A percentile compares a stretch with the other conserved stretches of the same genome.
Conservation (phyloP, 768 basidiomycete genomes). For the Tricholoma sp. region DNA sequence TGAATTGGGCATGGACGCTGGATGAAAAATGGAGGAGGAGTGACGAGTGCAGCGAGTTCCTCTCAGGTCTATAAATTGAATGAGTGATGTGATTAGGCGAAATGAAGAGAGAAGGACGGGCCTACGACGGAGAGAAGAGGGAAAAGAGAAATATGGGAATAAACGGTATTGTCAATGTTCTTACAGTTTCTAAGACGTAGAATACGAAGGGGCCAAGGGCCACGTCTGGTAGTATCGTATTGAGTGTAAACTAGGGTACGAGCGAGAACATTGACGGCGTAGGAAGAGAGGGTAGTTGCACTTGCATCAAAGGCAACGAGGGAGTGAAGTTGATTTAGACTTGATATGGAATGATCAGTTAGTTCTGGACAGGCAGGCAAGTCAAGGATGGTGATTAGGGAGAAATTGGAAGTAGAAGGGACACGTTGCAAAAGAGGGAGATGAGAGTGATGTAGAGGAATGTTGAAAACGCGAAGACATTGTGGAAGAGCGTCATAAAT, state of each 20-base stretch:
- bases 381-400: constrained; percentile 60
- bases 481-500: constrained; percentile 22
- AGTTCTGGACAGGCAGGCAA: constrained; percentile 51
- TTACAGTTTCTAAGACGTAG: constrained; percentile 52
- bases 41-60: constrained; percentile 37
- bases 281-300: constrained; percentile 42
- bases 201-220: constrained; percentile 56
- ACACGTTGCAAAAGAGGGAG: constrained; percentile 55
- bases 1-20: constrained; percentile 21
- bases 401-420: constrained; percentile 48
- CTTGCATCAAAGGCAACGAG: constrained; percentile 65
- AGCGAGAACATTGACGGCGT: constrained; percentile 49
- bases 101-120: constrained; percentile 25
- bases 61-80: constrained; percentile 37
- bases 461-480: constrained; percentile 30
- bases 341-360: constrained; percentile 49
- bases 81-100: constrained; percentile 1
- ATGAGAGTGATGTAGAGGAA: constrained; percentile 51
- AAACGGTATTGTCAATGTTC: constrained; percentile 39
- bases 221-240: constrained; percentile 25
- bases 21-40: constrained; percentile 15
- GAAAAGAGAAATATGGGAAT: constrained; percentile 39
- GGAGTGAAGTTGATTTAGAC: constrained; percentile 46
- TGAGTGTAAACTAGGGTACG: constrained; percentile 38
- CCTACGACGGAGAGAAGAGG: constrained; percentile 60